Evolutionary conservation across 371 early-diverging fungal species (phyloP), one percentile per base, ranked within the genome.

Genomic region (Rhizomucor pusillus): DNA sequence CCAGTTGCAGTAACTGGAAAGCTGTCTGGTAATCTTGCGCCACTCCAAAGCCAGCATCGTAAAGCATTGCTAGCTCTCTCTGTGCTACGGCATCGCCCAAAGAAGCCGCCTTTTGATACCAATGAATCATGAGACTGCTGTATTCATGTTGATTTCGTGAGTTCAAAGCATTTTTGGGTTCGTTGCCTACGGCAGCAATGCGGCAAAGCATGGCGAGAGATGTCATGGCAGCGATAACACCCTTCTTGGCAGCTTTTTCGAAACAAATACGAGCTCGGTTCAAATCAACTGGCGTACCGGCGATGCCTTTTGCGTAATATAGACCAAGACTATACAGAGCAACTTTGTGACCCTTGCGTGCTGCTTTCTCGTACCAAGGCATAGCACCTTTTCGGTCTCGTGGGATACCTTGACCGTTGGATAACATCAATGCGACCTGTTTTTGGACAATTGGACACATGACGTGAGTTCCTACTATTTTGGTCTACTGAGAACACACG

Each of bases 61-160:
- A 92, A 85, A 92, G 88, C 29, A 87, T 86, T 7, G 88, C 86
- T 2, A 95, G 76, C 24, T 89, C 88, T 43, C 92, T 80, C 70
- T 87, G 86, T 23, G 93, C 91, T 14, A 62, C 46, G 0, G 78
- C 56, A 40, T 81, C 69, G 10, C 69, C 71, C 22, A 66, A 54
- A 0, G 69, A 59, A 1, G 81, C 82, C 2, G 82, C 77, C 36
- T 63, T 68, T 22, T 60, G 50, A 46, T 64, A 79, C 73, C 75
- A 71, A 13, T 73, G 14, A 13, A 75, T 59, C n/a, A 79, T 77
- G 14, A 33, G 41, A 18, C 57, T 48, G 0, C 52, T 54, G 22
- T 63, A 48, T 1, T 64, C 57, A 19, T 67, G 47, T 13, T 65
- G 57, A 10, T 61, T 33, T 81, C 85, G 50, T 18, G 37, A 20